phyloP scores from a whole-genome alignment of 345 rosid species.

The Luvunga scandens region DNA sequence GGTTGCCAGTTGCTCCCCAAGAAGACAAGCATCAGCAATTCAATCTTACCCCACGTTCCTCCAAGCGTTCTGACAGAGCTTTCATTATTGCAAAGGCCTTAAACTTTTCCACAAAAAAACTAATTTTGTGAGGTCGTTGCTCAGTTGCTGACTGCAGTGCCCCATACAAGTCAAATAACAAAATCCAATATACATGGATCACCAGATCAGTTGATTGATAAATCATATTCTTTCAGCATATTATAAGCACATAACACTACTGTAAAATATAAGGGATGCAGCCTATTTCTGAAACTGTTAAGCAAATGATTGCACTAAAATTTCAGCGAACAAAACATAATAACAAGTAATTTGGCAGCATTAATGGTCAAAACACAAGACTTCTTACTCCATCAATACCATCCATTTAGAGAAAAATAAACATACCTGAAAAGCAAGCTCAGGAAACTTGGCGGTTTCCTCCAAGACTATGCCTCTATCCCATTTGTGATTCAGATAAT shows the following conservation, averaged over 20 bases:
- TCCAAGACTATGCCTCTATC: constrained; percentile 59
- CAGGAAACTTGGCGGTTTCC: constrained; percentile 79
- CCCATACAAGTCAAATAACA: constrained; percentile 16
- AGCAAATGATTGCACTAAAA: neutral
- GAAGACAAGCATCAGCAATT: no score
- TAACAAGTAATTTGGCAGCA: neutral
- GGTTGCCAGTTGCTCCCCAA: no score
- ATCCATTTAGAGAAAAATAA: neutral
- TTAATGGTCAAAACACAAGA: neutral
- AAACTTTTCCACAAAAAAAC: constrained; percentile 78
- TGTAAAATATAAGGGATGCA: neutral
- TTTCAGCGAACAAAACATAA: neutral
- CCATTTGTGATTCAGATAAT: constrained; percentile 75
- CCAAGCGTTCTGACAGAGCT: constrained; percentile 48
- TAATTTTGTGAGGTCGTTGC: constrained; percentile 84
- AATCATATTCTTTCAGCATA: neutral
- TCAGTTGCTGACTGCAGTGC: constrained; percentile 76
- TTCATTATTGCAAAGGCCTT: constrained; percentile 64
- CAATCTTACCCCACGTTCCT: constrained; percentile 64
- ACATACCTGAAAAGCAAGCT: constrained; percentile 85
- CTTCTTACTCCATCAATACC: neutral
- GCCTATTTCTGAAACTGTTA: neutral
- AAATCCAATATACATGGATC: constrained; percentile 1
- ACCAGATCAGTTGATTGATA: neutral
- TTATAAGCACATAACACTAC: neutral